These are phyloP conservation scores for Claviceps paspali DNA, from an alignment of 2,329 filamentous ascomycete species.

Conservation along the genomic window DNA sequence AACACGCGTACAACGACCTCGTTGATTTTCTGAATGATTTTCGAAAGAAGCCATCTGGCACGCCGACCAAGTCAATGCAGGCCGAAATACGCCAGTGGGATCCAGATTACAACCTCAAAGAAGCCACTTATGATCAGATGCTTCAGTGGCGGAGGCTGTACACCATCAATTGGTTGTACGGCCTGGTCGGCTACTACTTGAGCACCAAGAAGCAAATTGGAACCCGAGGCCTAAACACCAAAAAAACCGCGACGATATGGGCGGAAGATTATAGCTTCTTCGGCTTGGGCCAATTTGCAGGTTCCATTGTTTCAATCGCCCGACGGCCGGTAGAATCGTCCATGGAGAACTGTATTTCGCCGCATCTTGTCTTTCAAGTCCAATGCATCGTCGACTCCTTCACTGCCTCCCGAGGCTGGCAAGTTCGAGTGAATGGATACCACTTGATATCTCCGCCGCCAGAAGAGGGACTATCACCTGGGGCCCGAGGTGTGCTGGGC, in stretches of 20 bases:
- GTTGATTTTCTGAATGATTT: conserved; percentile 30
- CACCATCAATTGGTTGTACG: conserved; percentile 37
- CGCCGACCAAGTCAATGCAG: conserved; percentile 29
- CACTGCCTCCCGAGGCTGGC: conserved; percentile 29
- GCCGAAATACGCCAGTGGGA: conserved; percentile 24
- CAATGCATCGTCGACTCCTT: conserved; percentile 35
- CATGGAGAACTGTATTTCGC: conserved; percentile 24
- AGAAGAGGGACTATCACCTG: background rate
- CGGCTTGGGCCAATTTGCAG: conserved; percentile 30
- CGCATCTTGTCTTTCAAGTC: conserved; percentile 33
- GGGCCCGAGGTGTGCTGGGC: background rate
- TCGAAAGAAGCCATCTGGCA: conserved; percentile 27
- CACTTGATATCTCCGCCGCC: too few species aligned
- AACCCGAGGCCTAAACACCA: background rate
- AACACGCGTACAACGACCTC: conserved; percentile 26
- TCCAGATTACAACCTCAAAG: conserved; percentile 22
- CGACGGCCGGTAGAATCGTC: conserved; percentile 26
- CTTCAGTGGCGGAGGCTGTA: conserved; percentile 31
- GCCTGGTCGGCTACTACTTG: conserved; percentile 31
- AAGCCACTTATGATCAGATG: conserved; percentile 22
- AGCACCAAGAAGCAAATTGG: background rate
- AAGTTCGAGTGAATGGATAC: conserved; percentile 7
- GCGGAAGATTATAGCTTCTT: conserved; percentile 19
- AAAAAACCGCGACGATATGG: conserved; percentile 9
- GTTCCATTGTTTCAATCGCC: conserved; percentile 26